phyloP scores from a whole-genome alignment of 768 basidiomycete genomes.

The Phanerochaete carnosa region DNA sequence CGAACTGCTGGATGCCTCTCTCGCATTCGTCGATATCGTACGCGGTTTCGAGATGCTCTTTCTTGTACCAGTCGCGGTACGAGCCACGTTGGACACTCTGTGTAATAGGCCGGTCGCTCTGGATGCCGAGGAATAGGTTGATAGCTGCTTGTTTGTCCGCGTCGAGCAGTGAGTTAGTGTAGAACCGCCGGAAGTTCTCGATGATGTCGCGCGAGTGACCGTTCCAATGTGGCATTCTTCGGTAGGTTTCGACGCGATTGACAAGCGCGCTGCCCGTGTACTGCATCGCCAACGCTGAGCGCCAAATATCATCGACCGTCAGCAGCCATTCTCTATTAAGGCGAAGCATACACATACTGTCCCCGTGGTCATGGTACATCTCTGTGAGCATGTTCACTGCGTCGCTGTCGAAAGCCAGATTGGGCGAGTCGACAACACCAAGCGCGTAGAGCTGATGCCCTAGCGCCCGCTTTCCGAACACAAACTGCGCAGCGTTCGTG shows the following conservation, averaged over 20 bases:
- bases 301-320: no score
- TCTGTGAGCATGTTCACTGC: conserved; percentile 96
- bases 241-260: conserved; percentile 93
- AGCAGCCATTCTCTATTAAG: background rate
- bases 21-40: conserved; percentile 50
- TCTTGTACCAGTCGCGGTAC: conserved; percentile 84
- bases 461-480: conserved; percentile 93
- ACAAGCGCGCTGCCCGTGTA: conserved; percentile 97
- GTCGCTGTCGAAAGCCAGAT: conserved; percentile 88
- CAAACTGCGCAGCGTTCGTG: conserved; percentile 95
- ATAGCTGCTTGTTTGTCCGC: conserved; percentile 97
- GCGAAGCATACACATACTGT: conserved; percentile 54
- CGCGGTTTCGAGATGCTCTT: conserved; percentile 16
- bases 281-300: conserved; percentile 84
- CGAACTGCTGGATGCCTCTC: conserved; percentile 56
- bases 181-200: conserved; percentile 92
- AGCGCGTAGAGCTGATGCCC: conserved; percentile 96
- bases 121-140: conserved; percentile 90
- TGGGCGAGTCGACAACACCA: conserved; percentile 84
- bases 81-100: conserved; percentile 57
- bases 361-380: conserved; percentile 98
- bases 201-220: conserved; percentile 96
- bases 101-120: conserved; percentile 42
- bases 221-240: conserved; percentile 95
- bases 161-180: conserved; percentile 87